Conservation (phyloP, 2,329 filamentous ascomycete species). For the Colletotrichum melonis region DNA sequence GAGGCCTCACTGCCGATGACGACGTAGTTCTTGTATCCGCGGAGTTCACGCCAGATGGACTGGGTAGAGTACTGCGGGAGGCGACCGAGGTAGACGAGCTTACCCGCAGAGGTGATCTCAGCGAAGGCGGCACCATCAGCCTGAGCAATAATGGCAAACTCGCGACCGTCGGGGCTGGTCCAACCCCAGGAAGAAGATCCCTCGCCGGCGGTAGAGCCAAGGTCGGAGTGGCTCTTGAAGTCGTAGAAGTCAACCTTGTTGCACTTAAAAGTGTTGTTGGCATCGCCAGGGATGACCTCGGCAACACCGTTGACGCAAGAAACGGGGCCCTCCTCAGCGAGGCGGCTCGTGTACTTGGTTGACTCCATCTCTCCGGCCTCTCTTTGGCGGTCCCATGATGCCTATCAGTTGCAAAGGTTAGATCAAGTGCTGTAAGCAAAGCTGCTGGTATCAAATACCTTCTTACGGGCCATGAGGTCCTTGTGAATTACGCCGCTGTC, state of each 20-base stretch:
- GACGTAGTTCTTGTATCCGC: slow-evolving; percentile 45
- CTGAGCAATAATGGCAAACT: slow-evolving; percentile 38
- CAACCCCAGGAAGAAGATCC: slow-evolving; percentile 53
- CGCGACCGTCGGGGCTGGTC: slow-evolving; percentile 52
- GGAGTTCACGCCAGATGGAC: slow-evolving; percentile 48
- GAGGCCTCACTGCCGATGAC: slow-evolving; percentile 51
- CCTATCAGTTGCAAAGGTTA: neutral
- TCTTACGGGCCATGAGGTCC: slow-evolving; percentile 38
- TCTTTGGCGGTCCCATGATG: slow-evolving; percentile 33
- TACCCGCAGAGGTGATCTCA: slow-evolving; percentile 54
- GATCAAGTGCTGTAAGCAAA: neutral
- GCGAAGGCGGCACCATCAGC: slow-evolving; percentile 57
- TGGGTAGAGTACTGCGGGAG: slow-evolving; percentile 44
- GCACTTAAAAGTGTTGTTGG: slow-evolving; percentile 37
- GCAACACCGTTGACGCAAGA: slow-evolving; percentile 36
- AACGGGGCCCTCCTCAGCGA: slow-evolving; percentile 32
- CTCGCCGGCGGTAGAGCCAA: slow-evolving; percentile 52
- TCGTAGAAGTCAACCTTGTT: slow-evolving; percentile 53
- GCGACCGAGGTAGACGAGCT: slow-evolving; percentile 56
- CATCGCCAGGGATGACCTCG: slow-evolving; percentile 33
- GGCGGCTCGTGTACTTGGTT: slow-evolving; percentile 26
- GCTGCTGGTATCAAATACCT: neutral
- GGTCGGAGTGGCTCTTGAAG: slow-evolving; percentile 62
- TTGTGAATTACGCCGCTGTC: slow-evolving; percentile 37
- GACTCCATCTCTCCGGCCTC: slow-evolving; percentile 35